Evolutionary conservation across 371 early-diverging fungal genomes (phyloP).

Genomic region (Mucor irregularis): DNA sequence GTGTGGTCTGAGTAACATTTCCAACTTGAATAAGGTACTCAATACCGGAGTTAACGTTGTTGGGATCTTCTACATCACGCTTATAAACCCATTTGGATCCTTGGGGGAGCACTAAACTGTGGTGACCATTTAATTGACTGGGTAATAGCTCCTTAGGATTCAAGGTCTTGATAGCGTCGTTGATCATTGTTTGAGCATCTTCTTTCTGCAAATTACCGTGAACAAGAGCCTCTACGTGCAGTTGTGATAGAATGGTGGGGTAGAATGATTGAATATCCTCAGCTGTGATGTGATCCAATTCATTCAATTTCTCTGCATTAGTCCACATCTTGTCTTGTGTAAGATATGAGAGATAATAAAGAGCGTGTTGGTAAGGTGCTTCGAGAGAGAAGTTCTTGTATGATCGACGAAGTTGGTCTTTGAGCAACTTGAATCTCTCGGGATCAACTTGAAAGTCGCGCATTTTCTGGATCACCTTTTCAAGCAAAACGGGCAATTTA

Average conservation of each 20-base stretch:
- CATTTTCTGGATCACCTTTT: slow-evolving; percentile 74
- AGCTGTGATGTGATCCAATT: slow-evolving; percentile 59
- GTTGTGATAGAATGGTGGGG: slow-evolving; percentile 64
- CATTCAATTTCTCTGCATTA: slow-evolving; percentile 72
- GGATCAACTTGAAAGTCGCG: slow-evolving; percentile 61
- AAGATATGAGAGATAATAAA: slow-evolving; percentile 73
- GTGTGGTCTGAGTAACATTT: slow-evolving; percentile 49
- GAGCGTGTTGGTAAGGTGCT: slow-evolving; percentile 77
- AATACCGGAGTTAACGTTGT: slow-evolving; percentile 87
- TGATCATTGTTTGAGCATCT: slow-evolving; percentile 64
- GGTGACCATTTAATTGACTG: slow-evolving; percentile 58
- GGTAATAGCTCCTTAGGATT: slow-evolving; percentile 63
- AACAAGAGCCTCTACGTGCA: slow-evolving; percentile 78
- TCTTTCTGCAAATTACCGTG: slow-evolving; percentile 79
- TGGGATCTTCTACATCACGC: slow-evolving; percentile 68
- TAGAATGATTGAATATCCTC: slow-evolving; percentile 76
- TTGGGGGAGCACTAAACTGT: slow-evolving; percentile 69
- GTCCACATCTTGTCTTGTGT: slow-evolving; percentile 85
- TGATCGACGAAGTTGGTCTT: slow-evolving; percentile 65
- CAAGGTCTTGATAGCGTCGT: slow-evolving; percentile 54
- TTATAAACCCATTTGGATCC: slow-evolving; percentile 64
- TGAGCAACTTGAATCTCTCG: slow-evolving; percentile 72
- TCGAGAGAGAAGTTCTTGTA: slow-evolving; percentile 75
- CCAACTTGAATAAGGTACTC: slow-evolving; percentile 78
- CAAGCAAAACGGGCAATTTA: slow-evolving; percentile 72